Base-by-base conservation (phyloP, 2,329 filamentous ascomycete genomes). In the Nothopassalora personata region DNA sequence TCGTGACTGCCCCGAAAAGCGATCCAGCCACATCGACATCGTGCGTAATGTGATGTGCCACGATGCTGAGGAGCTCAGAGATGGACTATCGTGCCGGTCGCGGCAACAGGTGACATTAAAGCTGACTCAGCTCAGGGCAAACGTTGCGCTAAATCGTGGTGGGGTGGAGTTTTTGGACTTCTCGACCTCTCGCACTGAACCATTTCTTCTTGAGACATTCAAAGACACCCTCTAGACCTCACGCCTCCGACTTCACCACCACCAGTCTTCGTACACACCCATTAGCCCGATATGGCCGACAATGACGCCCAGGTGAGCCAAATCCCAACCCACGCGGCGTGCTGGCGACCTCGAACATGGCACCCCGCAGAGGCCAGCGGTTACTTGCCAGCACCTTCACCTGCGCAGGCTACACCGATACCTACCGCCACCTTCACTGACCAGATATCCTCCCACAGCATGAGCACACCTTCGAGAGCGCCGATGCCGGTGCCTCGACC, bases 401-500 rank as follows among this genome's bases (percentile, higher is more conserved):
- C 56, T 31, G 23, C 43, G 43, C 43, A 9, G n/a, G n/a, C 46
- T 49, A 11, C 9, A 49, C 3, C n/a, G 3, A 11, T 27, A 8
- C 19, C 23, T 8, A 5, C 18, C n/a, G 15, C 18, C 27, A 53
- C 54, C 59, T 28, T 49, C 31, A 55, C 63, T 66, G 58, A 65
- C 66, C 50, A 43, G 27, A 43, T 19, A 33, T 9, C 31, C 31
- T 11, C 39, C 11, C 60, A 60, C 70, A 81, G 79, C 79, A 81
- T 78, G 79, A 81, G 75, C 76, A 86, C 77, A 86, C 83, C 79
- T 97, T 97, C 86, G 91, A 96, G 71, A 88, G 86, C 80, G 91
- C 87, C 83, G 91, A 97, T 83, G 92, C 95, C 79, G 95, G 94
- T 81, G 93, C 94, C 73, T 97, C 94, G 71, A 76, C 83, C 75